Evolutionary conservation across 768 basidiomycete species (phyloP).

Genomic region (Mycena albidolilacea): DNA sequence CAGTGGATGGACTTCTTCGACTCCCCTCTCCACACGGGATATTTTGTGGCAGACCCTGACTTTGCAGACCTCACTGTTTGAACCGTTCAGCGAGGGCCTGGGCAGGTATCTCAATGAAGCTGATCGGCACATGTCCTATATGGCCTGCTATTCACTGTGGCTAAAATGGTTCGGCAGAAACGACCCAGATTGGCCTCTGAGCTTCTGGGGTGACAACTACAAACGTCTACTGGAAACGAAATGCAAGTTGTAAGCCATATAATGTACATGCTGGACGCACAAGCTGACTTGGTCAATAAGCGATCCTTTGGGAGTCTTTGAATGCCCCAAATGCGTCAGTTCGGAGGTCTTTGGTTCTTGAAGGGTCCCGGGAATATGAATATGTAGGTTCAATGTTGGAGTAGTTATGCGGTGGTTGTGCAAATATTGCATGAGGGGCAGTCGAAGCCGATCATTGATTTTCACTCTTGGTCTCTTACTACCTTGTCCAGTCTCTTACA

Average conservation of each 20-base stretch:
- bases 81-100: too few species aligned
- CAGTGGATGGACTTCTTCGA: too few species aligned
- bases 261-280: not conserved
- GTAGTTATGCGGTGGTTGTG: too few species aligned
- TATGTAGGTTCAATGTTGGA: too few species aligned
- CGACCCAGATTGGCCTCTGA: constrained; percentile 27
- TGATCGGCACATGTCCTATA: constrained; percentile 10
- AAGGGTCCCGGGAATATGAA: too few species aligned
- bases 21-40: too few species aligned
- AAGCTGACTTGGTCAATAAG: not conserved
- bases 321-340: constrained; percentile 32
- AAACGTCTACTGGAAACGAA: constrained; percentile 26
- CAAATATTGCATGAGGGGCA: too few species aligned
- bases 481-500: too few species aligned
- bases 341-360: constrained; percentile 31
- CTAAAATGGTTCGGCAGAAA: constrained; percentile 1
- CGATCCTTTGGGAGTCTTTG: constrained; percentile 32
- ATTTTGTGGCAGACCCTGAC: too few species aligned
- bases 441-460: too few species aligned
- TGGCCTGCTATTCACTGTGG: not conserved
- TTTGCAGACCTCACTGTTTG: too few species aligned
- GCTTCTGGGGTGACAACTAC: constrained; percentile 35
- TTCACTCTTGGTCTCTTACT: too few species aligned
- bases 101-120: constrained; percentile 37
- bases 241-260: constrained; percentile 15